Conservation (phyloP, 768 basidiomycete species). For the Leccinum subtestaceum region DNA sequence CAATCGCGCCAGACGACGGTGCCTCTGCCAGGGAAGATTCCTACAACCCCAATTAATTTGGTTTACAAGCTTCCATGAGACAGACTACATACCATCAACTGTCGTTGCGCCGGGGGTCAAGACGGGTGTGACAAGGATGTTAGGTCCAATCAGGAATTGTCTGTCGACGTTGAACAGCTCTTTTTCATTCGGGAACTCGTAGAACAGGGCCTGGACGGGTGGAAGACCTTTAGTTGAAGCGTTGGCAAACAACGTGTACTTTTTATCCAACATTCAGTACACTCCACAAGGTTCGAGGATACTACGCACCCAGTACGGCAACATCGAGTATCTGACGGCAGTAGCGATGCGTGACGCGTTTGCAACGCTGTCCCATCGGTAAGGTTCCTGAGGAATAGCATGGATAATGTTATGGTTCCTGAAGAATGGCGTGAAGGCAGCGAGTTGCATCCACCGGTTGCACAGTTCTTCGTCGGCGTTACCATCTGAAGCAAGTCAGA, state of each 20-base stretch:
- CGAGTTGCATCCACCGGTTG: constrained; percentile 84
- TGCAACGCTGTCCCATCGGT: constrained; percentile 78
- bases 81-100: constrained; percentile 51
- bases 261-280: constrained; percentile 1
- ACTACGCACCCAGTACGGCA: constrained; percentile 73
- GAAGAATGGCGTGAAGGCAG: constrained; percentile 80
- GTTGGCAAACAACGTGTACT: constrained; percentile 76
- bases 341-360: constrained; percentile 72
- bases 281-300: background rate
- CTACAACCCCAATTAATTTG: constrained; percentile 29
- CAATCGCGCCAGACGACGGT: constrained; percentile 66
- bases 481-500: constrained; percentile 26
- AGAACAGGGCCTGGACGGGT: constrained; percentile 73
- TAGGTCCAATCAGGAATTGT: constrained; percentile 71
- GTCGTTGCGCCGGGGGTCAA: constrained; percentile 63
- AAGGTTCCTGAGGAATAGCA: constrained; percentile 76
- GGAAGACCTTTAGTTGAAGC: constrained; percentile 64
- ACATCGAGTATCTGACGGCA: constrained; percentile 61
- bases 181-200: constrained; percentile 70
- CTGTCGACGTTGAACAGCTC: constrained; percentile 58
- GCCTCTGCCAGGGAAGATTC: constrained; percentile 63
- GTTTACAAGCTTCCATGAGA: background rate
- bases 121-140: constrained; percentile 77
- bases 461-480: constrained; percentile 82
- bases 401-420: constrained; percentile 71